Evolutionary conservation across 257 asterid species (phyloP).

Genomic region (Rehmannia glutinosa): DNA sequence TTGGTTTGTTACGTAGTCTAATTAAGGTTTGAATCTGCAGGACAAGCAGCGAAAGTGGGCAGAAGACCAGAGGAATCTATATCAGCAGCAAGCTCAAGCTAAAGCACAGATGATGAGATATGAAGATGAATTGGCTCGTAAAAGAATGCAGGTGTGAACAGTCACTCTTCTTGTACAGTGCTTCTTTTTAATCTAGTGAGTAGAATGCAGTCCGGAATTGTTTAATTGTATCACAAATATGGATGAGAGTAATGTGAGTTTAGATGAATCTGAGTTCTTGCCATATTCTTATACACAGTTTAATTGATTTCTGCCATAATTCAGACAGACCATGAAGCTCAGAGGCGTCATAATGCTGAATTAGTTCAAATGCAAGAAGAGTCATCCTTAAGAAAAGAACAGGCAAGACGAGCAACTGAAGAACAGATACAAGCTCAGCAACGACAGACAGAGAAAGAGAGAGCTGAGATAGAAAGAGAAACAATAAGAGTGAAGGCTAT

Average conservation of each 20-base stretch:
- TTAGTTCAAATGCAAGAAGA: constrained; percentile 94
- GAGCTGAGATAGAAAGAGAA: constrained; percentile 91
- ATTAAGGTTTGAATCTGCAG: constrained; percentile 37
- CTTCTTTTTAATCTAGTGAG: not conserved
- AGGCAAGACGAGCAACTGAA: constrained; percentile 90
- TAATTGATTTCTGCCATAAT: constrained; percentile 13
- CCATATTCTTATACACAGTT: constrained; percentile 10
- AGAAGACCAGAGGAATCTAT: constrained; percentile 84
- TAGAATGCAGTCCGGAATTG: not conserved
- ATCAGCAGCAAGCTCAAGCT: constrained; percentile 83
- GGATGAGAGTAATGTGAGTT: not conserved
- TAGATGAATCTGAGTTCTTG: not conserved
- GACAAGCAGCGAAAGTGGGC: constrained; percentile 81
- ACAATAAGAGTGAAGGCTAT: constrained; percentile 83
- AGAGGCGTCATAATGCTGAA: constrained; percentile 76
- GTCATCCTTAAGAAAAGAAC: constrained; percentile 81
- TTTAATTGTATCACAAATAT: not conserved
- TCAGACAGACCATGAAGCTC: constrained; percentile 91
- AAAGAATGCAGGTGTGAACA: constrained; percentile 73
- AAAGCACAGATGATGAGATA: constrained; percentile 92
- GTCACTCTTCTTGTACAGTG: not conserved
- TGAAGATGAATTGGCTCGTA: constrained; percentile 91
- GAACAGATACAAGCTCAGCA: constrained; percentile 96
- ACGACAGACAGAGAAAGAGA: constrained; percentile 86
- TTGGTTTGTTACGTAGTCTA: not conserved